Conservation (phyloP, 2,329 filamentous ascomycete genomes). For the Aspergillus fructus region DNA sequence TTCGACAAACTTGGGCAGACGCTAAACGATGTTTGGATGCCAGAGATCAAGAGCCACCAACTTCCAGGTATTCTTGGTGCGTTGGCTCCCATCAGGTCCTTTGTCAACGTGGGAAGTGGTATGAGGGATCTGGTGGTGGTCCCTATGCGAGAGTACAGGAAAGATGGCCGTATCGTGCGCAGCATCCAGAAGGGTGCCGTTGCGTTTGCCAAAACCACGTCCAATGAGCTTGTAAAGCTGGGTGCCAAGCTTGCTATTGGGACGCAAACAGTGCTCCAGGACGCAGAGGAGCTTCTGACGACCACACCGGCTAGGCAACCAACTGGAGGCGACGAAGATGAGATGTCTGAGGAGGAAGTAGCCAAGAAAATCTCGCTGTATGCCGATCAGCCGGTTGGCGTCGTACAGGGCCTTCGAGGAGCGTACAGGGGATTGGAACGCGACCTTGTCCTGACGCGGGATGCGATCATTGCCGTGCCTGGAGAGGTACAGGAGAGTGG, state of each 20-base stretch:
- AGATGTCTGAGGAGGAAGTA: slow-evolving; percentile 66
- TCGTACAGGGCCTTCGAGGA: slow-evolving; percentile 79
- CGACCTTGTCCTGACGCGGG: slow-evolving; percentile 80
- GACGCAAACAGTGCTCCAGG: slow-evolving; percentile 88
- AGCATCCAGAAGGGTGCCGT: slow-evolving; percentile 88
- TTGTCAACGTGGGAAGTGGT: slow-evolving; percentile 88
- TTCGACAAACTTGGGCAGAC: slow-evolving; percentile 88
- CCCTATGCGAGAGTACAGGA: slow-evolving; percentile 87
- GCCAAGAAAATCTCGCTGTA: slow-evolving; percentile 84
- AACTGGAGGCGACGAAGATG: slow-evolving; percentile 57
- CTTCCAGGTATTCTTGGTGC: slow-evolving; percentile 86
- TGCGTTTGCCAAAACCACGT: slow-evolving; percentile 89
- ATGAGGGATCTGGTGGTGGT: slow-evolving; percentile 84
- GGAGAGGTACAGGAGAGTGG: slow-evolving; percentile 85
- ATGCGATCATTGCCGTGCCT: slow-evolving; percentile 93
- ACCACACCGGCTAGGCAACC: slow-evolving; percentile 29
- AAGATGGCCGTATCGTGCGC: slow-evolving; percentile 87
- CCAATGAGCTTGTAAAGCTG: slow-evolving; percentile 88
- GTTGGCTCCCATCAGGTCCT: slow-evolving; percentile 80
- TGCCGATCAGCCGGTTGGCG: slow-evolving; percentile 87
- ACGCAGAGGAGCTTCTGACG: slow-evolving; percentile 75
- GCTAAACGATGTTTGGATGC: slow-evolving; percentile 95
- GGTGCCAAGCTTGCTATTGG: slow-evolving; percentile 93
- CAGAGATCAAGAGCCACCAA: slow-evolving; percentile 85
- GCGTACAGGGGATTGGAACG: slow-evolving; percentile 80